phyloP scores from a whole-genome alignment of 1,284 basidiomycete species.

The Wallemia hederae region DNA sequence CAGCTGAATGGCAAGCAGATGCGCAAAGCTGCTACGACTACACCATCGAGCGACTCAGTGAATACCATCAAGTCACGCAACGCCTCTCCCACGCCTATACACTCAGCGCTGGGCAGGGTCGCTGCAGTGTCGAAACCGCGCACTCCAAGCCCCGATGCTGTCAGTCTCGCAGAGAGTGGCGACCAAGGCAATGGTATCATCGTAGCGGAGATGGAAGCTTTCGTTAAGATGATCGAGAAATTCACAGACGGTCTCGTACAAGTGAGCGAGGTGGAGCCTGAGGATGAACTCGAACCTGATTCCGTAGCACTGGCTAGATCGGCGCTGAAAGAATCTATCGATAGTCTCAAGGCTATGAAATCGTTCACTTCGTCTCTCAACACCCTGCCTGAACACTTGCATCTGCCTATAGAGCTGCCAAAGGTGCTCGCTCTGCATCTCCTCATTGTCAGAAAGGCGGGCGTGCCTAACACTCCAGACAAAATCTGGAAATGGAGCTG shows the following conservation, averaged over 20 bases:
- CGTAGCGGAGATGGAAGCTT: neutral
- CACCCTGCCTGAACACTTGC: neutral
- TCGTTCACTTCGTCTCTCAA: neutral
- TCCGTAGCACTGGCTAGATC: neutral
- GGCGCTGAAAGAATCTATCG: neutral
- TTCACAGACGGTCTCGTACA: neutral
- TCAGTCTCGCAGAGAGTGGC: neutral
- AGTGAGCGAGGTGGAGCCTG: neutral
- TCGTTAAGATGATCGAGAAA: neutral
- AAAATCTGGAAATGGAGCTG: neutral
- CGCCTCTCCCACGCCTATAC: neutral
- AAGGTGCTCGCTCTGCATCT: neutral
- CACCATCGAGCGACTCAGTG: neutral
- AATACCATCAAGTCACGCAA: neutral
- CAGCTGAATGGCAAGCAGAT: neutral
- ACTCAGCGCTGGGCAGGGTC: neutral
- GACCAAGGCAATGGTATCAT: neutral
- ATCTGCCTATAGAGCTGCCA: neutral
- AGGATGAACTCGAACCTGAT: neutral
- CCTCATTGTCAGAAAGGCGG: neutral
- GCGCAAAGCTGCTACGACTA: neutral
- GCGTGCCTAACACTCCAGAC: neutral
- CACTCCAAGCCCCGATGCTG: neutral
- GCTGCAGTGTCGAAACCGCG: neutral
- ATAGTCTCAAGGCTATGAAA: neutral